These are phyloP conservation scores for Lachancea dasiensis DNA, from an alignment of 805 yeast genomes.

Conservation along the genomic window DNA sequence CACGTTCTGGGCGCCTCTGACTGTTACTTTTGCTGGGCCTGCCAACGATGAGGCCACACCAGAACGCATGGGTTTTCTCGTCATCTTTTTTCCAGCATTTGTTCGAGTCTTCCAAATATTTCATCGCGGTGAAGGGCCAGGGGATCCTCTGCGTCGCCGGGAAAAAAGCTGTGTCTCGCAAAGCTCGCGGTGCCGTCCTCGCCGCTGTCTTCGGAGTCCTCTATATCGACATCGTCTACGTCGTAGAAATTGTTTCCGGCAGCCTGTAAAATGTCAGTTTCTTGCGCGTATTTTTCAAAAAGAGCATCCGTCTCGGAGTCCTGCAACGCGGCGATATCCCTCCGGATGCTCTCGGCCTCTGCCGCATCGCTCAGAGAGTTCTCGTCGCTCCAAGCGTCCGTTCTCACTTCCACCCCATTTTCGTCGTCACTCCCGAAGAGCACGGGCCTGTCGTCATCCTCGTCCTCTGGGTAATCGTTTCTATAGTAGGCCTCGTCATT, in stretches of 20 bases:
- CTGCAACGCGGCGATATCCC: no score
- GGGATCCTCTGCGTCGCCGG: constrained; percentile 51
- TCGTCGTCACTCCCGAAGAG: constrained; percentile 34
- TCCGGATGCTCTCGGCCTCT: constrained; percentile 6
- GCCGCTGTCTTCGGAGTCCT: constrained; percentile 12
- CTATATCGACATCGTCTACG: constrained; percentile 9
- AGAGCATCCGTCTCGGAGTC: constrained; percentile 11
- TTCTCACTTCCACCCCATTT: constrained; percentile 6
- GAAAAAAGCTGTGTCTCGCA: constrained; percentile 48
- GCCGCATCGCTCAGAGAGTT: constrained; percentile 1
- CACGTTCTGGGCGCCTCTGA: no score
- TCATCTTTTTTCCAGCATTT: constrained; percentile 40
- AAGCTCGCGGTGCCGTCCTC: constrained; percentile 11
- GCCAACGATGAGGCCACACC: no score
- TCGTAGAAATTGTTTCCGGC: constrained; percentile 20
- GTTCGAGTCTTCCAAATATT: constrained; percentile 52
- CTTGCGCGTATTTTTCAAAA: constrained; percentile 20
- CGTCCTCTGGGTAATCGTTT: constrained; percentile 95
- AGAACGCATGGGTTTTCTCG: neutral
- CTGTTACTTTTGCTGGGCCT: no score
- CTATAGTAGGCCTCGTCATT: constrained; percentile 88
- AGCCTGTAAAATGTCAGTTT: constrained; percentile 21
- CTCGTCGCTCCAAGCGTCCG: neutral
- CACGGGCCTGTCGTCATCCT: constrained; percentile 52
- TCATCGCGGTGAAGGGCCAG: constrained; percentile 58